These are phyloP conservation scores for Chaetomiaceae sp. DNA, from an alignment of 2,329 filamentous ascomycete species.

Conservation along the genomic window DNA sequence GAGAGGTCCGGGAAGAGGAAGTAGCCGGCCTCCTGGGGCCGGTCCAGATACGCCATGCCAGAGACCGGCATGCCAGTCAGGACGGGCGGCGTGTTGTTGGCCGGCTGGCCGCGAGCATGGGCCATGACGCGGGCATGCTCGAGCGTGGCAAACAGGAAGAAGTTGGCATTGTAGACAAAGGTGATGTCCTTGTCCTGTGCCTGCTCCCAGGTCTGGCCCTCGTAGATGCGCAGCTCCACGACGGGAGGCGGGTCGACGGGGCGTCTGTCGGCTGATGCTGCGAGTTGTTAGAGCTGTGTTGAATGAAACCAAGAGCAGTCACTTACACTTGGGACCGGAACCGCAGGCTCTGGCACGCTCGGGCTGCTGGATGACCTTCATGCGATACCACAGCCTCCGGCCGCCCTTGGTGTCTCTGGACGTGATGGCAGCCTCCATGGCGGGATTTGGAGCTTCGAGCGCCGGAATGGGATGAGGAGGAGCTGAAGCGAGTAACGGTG, in stretches of 20 bases:
- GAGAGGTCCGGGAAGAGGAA: constrained; percentile 98
- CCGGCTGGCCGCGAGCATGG: constrained; percentile 64
- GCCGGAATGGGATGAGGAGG: constrained; percentile 23
- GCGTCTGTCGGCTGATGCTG: constrained; percentile 80
- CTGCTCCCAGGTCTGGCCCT: constrained; percentile 59
- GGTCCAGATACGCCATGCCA: constrained; percentile 92
- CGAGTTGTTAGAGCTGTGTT: constrained; percentile 14
- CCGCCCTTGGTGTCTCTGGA: constrained; percentile 66
- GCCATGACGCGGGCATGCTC: constrained; percentile 81
- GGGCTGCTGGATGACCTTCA: constrained; percentile 89
- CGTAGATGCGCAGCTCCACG: constrained; percentile 81
- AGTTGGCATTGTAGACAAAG: constrained; percentile 91
- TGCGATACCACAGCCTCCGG: constrained; percentile 71
- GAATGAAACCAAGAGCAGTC: neutral
- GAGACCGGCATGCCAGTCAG: constrained; percentile 92
- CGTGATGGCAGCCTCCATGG: constrained; percentile 28
- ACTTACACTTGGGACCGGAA: constrained; percentile 87
- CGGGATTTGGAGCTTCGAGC: constrained; percentile 18
- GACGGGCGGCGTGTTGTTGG: constrained; percentile 71
- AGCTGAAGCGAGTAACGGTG: constrained; percentile 25
- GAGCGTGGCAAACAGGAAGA: constrained; percentile 92
- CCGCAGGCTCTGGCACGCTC: constrained; percentile 92
- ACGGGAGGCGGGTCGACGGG: constrained; percentile 94
- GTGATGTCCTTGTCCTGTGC: constrained; percentile 71
- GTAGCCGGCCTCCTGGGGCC: constrained; percentile 75